Evolutionary conservation across 2,329 filamentous ascomycete genomes (phyloP).

Genomic region (Talaromyces amestolkiae): DNA sequence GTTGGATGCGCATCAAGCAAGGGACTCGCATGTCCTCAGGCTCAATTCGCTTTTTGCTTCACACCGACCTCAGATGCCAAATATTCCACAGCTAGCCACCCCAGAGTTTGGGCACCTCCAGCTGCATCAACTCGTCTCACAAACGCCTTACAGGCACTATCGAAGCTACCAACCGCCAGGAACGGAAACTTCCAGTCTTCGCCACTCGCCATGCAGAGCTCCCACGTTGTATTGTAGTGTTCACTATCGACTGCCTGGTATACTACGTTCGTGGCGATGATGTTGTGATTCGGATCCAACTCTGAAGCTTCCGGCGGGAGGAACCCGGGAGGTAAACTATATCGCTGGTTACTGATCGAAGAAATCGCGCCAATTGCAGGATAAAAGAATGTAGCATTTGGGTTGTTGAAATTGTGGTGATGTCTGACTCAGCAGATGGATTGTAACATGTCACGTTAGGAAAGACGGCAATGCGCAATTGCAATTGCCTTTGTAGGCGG

Average conservation of each 20-base stretch:
- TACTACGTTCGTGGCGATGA: background rate
- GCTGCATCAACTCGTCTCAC: conserved; percentile 50
- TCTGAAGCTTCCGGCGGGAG: background rate
- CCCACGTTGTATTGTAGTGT: background rate
- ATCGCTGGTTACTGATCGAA: background rate
- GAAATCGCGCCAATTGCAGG: background rate
- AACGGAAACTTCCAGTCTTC: conserved; percentile 54
- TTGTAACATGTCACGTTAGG: background rate
- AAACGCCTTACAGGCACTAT: conserved; percentile 63
- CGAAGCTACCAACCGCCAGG: conserved; percentile 61
- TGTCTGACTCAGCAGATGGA: background rate
- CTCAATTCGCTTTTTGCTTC: background rate
- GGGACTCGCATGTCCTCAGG: conserved; percentile 12
- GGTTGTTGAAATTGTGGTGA: background rate
- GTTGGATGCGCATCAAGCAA: background rate
- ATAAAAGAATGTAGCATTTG: background rate
- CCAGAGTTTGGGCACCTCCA: conserved; percentile 55
- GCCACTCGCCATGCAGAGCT: conserved; percentile 10
- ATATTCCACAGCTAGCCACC: conserved; percentile 40
- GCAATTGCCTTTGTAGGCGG: background rate
- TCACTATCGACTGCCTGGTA: background rate
- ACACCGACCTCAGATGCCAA: conserved; percentile 29
- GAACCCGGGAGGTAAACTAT: background rate
- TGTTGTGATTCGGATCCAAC: background rate
- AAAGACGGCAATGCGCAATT: background rate